Base-by-base conservation (phyloP, 2,329 filamentous ascomycete species). In the Talaromyces albobiverticillius region DNA sequence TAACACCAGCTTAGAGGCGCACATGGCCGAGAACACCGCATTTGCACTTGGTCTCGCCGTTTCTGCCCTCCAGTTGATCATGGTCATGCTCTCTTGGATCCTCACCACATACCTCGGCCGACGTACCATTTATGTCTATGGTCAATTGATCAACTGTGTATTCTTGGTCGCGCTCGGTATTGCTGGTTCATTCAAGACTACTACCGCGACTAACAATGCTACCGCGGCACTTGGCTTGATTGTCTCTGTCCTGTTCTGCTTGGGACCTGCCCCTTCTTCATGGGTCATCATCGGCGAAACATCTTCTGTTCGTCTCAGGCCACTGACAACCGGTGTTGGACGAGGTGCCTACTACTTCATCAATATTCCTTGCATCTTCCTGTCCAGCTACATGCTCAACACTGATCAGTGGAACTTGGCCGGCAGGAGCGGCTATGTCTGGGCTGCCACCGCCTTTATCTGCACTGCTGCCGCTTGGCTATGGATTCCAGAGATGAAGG, bases 201-300 rank as follows among this genome's bases (percentile, higher is more conserved):
- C 66, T 8, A 73, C 54, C 0, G 61, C 77, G 5, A 62, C 81
- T 42, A 76, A 67, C 48, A 70, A 79, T 29, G 83, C 84, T 2
- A 81, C 84, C 66, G 84, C 84, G 8, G 81, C 79, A 7, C 72
- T 87, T 22, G 84, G 84, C 59, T 72, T 87, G 50, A 83, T 87
- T 60, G 76, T 87, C 63, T 87, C 84, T 25, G 81, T 88, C 53
- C 69, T 86, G 29, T 88, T 86, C 72, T 81, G 79, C 40, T 67
- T 84, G 14, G 82, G 81, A 60, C 82, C 82, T 23, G 84, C 82
- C 2, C 84, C 84, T 45, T 80, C 81, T 38, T 86, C 84, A 9
- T 87, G 80, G 79, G 81, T 83, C 70, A 84, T 87, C 60, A 87
- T 87, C 45, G 83, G 80, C 60, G 84, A 87, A 69, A 87, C 84